These are phyloP conservation scores for Aspergillus saccharolyticus DNA, from an alignment of 495 filamentous ascomycete species.

Conservation along the genomic window DNA sequence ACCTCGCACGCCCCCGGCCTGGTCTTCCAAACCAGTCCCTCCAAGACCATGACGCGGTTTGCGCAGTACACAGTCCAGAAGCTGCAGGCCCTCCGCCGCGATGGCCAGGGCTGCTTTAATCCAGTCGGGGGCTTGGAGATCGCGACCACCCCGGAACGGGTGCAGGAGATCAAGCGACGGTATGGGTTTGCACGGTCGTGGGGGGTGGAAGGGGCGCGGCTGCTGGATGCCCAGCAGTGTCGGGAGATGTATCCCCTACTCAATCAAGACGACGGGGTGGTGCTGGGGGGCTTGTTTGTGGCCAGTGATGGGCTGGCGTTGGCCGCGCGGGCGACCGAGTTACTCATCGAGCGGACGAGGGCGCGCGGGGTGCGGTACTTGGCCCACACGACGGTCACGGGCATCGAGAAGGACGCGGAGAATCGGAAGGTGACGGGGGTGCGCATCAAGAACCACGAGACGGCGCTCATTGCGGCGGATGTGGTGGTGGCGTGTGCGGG, in stretches of 20 bases:
- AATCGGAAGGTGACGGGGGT: constrained; percentile 43
- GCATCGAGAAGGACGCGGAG: constrained; percentile 30
- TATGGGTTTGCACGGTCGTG: constrained; percentile 45
- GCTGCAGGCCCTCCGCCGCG: constrained; percentile 36
- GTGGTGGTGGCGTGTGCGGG: constrained; percentile 49
- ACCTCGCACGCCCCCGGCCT: constrained; percentile 50
- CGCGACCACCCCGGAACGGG: constrained; percentile 43
- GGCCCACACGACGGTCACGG: constrained; percentile 41
- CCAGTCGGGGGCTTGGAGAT: constrained; percentile 48
- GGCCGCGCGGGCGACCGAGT: constrained; percentile 44
- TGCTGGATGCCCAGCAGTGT: constrained; percentile 42
- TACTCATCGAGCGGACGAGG: constrained; percentile 44
- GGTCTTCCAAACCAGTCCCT: constrained; percentile 47
- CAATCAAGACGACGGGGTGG: constrained; percentile 38
- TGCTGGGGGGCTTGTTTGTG: constrained; percentile 45
- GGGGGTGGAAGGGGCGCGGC: constrained; percentile 40
- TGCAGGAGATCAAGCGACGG: constrained; percentile 48
- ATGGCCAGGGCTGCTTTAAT: constrained; percentile 44
- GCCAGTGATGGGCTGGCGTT: constrained; percentile 48
- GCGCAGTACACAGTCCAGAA: constrained; percentile 48
- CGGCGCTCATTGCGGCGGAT: constrained; percentile 40
- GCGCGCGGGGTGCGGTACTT: constrained; percentile 45
- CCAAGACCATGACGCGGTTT: constrained; percentile 47
- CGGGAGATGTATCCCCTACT: constrained; percentile 38
- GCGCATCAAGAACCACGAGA: constrained; percentile 29